These are phyloP conservation scores for Letharia lupina DNA, from an alignment of 495 filamentous ascomycete species.

Conservation along the genomic window DNA sequence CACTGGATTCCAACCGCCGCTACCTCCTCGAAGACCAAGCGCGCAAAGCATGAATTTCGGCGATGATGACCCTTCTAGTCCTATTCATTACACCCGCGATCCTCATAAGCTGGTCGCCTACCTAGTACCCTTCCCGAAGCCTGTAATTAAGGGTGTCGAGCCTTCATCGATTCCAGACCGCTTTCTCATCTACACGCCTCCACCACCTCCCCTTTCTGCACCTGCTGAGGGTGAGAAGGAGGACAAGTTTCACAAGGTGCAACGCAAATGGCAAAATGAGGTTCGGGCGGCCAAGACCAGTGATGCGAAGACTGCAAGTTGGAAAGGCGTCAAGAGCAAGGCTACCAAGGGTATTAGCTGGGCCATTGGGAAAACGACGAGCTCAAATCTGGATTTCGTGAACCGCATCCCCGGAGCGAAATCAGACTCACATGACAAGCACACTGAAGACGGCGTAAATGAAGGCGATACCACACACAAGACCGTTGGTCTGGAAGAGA, in stretches of 20 bases:
- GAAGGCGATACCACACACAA: conserved; percentile 26
- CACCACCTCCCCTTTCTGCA: conserved; percentile 30
- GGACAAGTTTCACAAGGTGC: conserved; percentile 32
- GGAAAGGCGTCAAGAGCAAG: conserved; percentile 35
- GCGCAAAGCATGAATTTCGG: conserved; percentile 17
- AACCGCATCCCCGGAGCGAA: conserved; percentile 29
- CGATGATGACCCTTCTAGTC: conserved; percentile 25
- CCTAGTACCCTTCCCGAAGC: conserved; percentile 36
- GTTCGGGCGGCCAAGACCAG: conserved; percentile 33
- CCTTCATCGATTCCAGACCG: conserved; percentile 28
- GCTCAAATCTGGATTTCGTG: conserved; percentile 33
- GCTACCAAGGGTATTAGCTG: conserved; percentile 31
- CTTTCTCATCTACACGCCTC: conserved; percentile 36
- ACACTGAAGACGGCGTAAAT: conserved; percentile 23
- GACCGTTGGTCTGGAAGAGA: conserved; percentile 31
- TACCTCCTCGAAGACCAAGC: conserved; percentile 5
- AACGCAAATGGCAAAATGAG: conserved; percentile 37
- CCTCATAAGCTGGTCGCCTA: conserved; percentile 34
- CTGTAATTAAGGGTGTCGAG: conserved; percentile 23
- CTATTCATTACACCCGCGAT: conserved; percentile 29
- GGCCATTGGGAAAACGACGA: conserved; percentile 30
- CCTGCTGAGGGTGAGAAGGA: conserved; percentile 35
- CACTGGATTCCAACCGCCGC: neutral
- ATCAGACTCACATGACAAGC: conserved; percentile 17
- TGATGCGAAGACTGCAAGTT: conserved; percentile 30